These are phyloP conservation scores for Chytridium lagenaria DNA, from an alignment of 371 early-diverging fungal genomes.

Conservation along the genomic window DNA sequence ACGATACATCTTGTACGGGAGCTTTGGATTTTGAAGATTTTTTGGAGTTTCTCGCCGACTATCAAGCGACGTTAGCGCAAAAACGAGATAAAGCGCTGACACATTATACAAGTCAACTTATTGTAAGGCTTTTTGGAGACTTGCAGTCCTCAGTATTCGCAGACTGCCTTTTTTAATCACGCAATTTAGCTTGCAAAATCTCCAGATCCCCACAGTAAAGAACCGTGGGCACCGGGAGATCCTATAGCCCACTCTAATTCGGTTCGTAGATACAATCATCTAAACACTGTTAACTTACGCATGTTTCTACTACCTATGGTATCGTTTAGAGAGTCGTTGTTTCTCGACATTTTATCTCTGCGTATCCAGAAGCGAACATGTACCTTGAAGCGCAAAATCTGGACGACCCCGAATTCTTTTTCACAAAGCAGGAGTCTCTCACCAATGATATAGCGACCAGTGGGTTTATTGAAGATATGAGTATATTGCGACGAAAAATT, in stretches of 20 bases:
- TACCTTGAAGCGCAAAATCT: constrained; percentile 38
- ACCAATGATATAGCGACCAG: constrained; percentile 30
- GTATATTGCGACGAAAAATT: constrained; percentile 35
- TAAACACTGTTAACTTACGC: too few relatives aligned
- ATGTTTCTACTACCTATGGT: neutral
- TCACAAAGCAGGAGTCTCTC: constrained; percentile 26
- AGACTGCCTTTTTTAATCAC: neutral
- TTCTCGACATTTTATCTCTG: constrained; percentile 27
- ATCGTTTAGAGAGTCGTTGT: constrained; percentile 21
- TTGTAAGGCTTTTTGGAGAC: constrained; percentile 2
- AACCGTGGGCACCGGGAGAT: constrained; percentile 14
- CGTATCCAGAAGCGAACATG: constrained; percentile 25
- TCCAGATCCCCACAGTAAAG: neutral
- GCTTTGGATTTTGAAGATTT: constrained; percentile 53
- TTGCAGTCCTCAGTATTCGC: too few relatives aligned
- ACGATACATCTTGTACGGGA: constrained; percentile 50
- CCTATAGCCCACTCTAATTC: constrained; percentile 14
- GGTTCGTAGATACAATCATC: too few relatives aligned
- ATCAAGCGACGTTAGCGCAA: constrained; percentile 37
- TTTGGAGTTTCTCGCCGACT: constrained; percentile 49
- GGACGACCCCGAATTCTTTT: constrained; percentile 47
- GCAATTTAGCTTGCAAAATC: neutral
- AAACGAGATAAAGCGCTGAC: constrained; percentile 29
- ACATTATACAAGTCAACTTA: constrained; percentile 10
- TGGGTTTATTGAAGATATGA: constrained; percentile 32